Evolutionary conservation across 2,329 filamentous ascomycete species (phyloP).

Genomic region (Mariannaea sp.): DNA sequence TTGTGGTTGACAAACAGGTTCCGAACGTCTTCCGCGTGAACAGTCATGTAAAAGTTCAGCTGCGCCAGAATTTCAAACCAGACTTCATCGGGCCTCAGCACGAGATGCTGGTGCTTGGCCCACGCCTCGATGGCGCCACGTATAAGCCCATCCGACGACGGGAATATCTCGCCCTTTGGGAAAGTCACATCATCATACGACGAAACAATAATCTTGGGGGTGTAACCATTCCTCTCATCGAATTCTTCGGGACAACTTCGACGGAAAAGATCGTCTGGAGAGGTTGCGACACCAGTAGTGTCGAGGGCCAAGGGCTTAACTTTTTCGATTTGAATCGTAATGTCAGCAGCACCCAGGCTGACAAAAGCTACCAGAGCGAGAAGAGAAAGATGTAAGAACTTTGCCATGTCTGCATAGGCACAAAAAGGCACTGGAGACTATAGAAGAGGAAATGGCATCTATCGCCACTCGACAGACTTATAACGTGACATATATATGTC

Average conservation of each 20-base stretch:
- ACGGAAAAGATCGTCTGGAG: constrained; percentile 39
- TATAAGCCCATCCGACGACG: constrained; percentile 49
- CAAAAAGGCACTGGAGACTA: neutral
- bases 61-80: constrained; percentile 61
- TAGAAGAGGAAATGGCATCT: too few relatives aligned
- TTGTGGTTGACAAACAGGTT: constrained; percentile 52
- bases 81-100: constrained; percentile 57
- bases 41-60: constrained; percentile 55
- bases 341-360: constrained; percentile 26
- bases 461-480: too few relatives aligned
- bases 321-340: constrained; percentile 35
- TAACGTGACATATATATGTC: too few relatives aligned
- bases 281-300: constrained; percentile 29
- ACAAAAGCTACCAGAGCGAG: constrained; percentile 23
- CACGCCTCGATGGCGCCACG: constrained; percentile 53
- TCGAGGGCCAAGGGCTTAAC: constrained; percentile 38
- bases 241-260: constrained; percentile 44
- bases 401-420: constrained; percentile 8
- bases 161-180: constrained; percentile 28
- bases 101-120: constrained; percentile 54
- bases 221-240: constrained; percentile 25
- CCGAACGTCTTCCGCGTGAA: constrained; percentile 52
- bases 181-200: constrained; percentile 32
- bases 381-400: constrained; percentile 9
- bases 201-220: constrained; percentile 38